Evolutionary conservation across 495 filamentous ascomycete genomes (phyloP).

Genomic region (Aspergillus ostianus): DNA sequence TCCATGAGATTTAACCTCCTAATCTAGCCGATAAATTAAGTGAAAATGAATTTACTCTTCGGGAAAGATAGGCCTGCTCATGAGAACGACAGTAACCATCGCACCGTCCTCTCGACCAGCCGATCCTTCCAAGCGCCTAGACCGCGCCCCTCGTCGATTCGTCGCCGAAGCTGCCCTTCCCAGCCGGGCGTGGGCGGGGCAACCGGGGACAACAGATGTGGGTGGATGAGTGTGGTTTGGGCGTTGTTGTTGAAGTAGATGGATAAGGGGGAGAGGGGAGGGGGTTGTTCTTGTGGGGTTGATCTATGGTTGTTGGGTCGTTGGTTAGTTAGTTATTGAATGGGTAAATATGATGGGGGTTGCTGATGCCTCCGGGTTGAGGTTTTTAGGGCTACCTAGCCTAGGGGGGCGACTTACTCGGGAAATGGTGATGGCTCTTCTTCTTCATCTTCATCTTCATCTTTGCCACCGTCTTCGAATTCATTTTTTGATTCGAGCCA

Average conservation of each 20-base stretch:
- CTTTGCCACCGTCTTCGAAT: not conserved
- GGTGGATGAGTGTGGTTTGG: slow-evolving; percentile 9
- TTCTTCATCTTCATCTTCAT: not conserved
- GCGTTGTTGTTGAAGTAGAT: slow-evolving; percentile 22
- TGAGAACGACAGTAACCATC: not conserved
- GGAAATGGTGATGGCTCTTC: not conserved
- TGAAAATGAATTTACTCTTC: too few relatives aligned
- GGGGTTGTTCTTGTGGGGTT: too few relatives aligned
- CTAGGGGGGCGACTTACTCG: too few relatives aligned
- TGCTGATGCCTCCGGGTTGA: too few relatives aligned
- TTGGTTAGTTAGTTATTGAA: not conserved
- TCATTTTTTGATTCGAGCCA: too few relatives aligned
- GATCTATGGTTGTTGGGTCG: too few relatives aligned
- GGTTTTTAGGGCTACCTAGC: too few relatives aligned
- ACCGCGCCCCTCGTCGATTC: not conserved
- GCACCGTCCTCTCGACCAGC: not conserved
- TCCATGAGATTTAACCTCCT: not conserved
- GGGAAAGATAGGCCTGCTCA: too few relatives aligned
- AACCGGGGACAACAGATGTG: slow-evolving; percentile 5
- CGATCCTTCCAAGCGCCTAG: not conserved
- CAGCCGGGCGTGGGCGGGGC: slow-evolving; percentile 4
- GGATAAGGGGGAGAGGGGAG: not conserved
- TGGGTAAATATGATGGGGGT: not conserved
- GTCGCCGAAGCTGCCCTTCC: slow-evolving; percentile 2
- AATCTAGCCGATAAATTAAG: too few relatives aligned